Evolutionary conservation across 495 filamentous ascomycete species (phyloP).

Genomic region (Lasiosphaeriaceae sp.): DNA sequence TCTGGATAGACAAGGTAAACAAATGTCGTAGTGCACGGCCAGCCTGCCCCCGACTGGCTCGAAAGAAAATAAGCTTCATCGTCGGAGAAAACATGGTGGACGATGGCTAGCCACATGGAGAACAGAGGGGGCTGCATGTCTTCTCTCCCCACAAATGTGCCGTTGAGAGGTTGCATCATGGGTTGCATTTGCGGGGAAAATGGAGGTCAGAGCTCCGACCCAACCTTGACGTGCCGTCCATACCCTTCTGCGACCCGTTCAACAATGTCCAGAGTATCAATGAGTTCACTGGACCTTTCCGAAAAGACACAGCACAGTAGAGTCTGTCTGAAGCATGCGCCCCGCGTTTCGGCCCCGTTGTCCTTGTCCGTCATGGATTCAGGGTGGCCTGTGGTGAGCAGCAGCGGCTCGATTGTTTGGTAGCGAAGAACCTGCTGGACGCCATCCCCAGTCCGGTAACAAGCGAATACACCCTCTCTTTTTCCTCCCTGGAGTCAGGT

Average conservation of each 20-base stretch:
- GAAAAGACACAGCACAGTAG: neutral
- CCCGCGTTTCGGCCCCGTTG: neutral
- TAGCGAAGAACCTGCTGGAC: neutral
- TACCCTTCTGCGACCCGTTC: too few relatives aligned
- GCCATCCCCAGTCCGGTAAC: neutral
- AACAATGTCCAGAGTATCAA: neutral
- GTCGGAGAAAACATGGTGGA: neutral
- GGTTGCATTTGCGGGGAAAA: slow-evolving; percentile 11
- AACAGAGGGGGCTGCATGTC: neutral
- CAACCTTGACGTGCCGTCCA: neutral
- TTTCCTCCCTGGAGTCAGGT: too few relatives aligned
- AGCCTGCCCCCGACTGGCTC: too few relatives aligned
- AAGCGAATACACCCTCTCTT: neutral
- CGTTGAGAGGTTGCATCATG: neutral
- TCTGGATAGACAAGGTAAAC: neutral
- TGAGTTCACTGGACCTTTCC: neutral
- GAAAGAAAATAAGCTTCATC: neutral
- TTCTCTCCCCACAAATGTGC: slow-evolving; percentile 12
- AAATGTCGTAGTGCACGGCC: too few relatives aligned
- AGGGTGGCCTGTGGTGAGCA: neutral
- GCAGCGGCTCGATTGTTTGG: neutral
- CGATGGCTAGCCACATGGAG: slow-evolving; percentile 6
- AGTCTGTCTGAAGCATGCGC: neutral
- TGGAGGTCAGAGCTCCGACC: slow-evolving; percentile 5
- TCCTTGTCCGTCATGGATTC: neutral